Evolutionary conservation across 73 alveolate genomes (phyloP).

Genomic region (Paramecium bursaria): DNA sequence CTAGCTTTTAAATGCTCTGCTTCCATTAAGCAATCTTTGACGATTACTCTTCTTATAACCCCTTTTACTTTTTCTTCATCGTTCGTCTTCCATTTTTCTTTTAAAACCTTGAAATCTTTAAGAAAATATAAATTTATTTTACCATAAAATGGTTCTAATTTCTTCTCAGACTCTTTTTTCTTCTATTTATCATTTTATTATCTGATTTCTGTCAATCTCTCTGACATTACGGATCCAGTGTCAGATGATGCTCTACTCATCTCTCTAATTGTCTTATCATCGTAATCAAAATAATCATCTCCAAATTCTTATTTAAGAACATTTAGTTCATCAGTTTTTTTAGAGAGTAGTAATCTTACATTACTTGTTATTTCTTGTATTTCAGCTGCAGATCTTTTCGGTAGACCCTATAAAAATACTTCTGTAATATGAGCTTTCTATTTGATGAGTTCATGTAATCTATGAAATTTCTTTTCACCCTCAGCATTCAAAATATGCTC

Average conservation of each 20-base stretch:
- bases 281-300: conserved; percentile 37
- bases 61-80: conserved; percentile 24
- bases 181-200: conserved; percentile 10
- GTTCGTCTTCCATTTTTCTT: conserved; percentile 40
- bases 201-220: conserved; percentile 43
- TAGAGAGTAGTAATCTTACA: conserved; percentile 14
- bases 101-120: conserved; percentile 18
- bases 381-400: not conserved
- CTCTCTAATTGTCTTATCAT: conserved; percentile 44
- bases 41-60: conserved; percentile 22
- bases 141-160: conserved; percentile 43
- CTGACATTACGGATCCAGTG: conserved; percentile 4
- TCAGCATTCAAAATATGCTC: conserved; percentile 38
- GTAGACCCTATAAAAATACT: conserved; percentile 5
- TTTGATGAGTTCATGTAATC: conserved; percentile 26
- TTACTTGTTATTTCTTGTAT: not conserved
- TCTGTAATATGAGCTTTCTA: conserved; percentile 13
- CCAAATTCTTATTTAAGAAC: conserved; percentile 29
- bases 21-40: conserved; percentile 20
- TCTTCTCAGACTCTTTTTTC: conserved; percentile 21
- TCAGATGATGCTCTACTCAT: not conserved
- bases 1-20: conserved; percentile 48
- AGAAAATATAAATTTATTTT: too few relatives aligned
- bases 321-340: conserved; percentile 41
- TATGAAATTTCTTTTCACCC: conserved; percentile 38